Conservation (phyloP, 345 rosid genomes). For the Cardamine chenopodiifolia region DNA sequence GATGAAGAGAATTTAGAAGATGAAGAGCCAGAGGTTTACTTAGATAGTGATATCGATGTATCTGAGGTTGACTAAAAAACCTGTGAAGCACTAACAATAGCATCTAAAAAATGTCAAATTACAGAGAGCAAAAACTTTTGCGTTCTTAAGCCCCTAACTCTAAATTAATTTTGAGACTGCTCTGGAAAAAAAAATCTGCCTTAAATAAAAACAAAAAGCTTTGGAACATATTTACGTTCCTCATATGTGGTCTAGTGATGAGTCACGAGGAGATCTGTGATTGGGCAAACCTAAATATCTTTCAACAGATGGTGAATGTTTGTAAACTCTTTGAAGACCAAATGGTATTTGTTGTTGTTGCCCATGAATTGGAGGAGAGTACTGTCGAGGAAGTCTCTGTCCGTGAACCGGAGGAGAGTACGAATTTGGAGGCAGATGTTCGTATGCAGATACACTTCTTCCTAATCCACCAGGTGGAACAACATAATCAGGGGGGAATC, state of each 20-base stretch:
- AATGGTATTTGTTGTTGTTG: slow-evolving; percentile 39
- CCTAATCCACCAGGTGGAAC: slow-evolving; percentile 28
- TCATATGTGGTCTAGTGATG: slow-evolving; percentile 25
- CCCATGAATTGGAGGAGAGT: slow-evolving; percentile 29
- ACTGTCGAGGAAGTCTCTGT: background rate
- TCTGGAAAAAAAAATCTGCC: background rate
- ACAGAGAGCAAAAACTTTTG: background rate
- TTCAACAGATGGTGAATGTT: slow-evolving; percentile 49
- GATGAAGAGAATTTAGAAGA: slow-evolving; percentile 38
- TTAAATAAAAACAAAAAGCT: background rate
- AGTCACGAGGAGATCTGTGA: slow-evolving; percentile 22
- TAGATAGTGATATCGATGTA: slow-evolving; percentile 53
- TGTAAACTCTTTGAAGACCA: slow-evolving; percentile 37
- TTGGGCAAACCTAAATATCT: slow-evolving; percentile 51
- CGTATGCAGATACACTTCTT: slow-evolving; percentile 26
- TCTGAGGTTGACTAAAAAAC: slow-evolving; percentile 52
- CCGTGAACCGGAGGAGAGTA: slow-evolving; percentile 33
- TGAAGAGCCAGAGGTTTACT: slow-evolving; percentile 45
- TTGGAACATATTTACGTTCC: slow-evolving; percentile 24
- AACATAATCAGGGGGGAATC: slow-evolving; percentile 50
- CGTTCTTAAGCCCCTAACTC: background rate
- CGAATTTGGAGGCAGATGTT: slow-evolving; percentile 37
- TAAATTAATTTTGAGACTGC: background rate
- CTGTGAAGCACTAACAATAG: slow-evolving; percentile 25
- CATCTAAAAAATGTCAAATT: slow-evolving; percentile 25